Percentiles rank a stretch among this genome's conserved stretches.
These are phyloP conservation scores for Salix udensis DNA, from an alignment of 345 rosid species.

Conservation along the genomic window DNA sequence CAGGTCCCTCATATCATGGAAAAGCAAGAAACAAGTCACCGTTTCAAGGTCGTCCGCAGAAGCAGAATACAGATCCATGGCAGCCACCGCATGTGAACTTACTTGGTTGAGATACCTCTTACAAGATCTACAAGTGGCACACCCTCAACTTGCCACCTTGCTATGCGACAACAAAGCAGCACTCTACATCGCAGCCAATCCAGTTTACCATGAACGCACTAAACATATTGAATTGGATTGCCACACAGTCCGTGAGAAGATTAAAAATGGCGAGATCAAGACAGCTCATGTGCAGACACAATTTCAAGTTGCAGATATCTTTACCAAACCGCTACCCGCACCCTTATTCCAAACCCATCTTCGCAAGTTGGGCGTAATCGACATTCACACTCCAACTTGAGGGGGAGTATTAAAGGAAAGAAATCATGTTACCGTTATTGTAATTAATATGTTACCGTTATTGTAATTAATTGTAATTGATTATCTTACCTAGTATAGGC, in stretches of 20 bases:
- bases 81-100: background rate
- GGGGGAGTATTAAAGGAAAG: no score
- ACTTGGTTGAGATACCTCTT: background rate
- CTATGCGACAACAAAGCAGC: background rate
- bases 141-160: background rate
- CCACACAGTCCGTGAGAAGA: background rate
- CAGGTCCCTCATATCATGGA: background rate
- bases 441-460: no score
- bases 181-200: background rate
- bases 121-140: background rate
- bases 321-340: background rate
- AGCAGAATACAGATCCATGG: background rate
- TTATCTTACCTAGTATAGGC: no score
- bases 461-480: no score
- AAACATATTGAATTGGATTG: background rate
- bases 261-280: background rate
- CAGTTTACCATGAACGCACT: background rate
- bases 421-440: no score
- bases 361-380: background rate
- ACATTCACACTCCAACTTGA: background rate
- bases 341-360: background rate
- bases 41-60: background rate
- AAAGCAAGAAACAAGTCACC: background rate
- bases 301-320: background rate
- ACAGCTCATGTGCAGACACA: background rate